Evolutionary conservation across 495 filamentous ascomycete genomes (phyloP).

Genomic region (Aspergillus ellipticus): DNA sequence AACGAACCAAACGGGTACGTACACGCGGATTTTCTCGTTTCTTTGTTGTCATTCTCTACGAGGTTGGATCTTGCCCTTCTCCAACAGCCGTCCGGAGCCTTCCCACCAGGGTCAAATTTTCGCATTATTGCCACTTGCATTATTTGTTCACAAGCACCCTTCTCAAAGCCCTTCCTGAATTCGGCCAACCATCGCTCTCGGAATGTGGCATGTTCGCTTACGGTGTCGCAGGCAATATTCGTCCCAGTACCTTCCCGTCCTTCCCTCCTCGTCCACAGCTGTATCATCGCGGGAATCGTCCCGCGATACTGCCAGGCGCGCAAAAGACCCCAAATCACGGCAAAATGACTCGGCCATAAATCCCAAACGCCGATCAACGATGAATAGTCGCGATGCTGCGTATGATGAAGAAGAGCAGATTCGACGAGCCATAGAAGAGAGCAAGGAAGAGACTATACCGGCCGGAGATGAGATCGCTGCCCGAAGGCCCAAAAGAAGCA

Average conservation of each 20-base stretch:
- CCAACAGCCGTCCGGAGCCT: background rate
- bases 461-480: slow-evolving; percentile 46
- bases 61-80: slow-evolving; percentile 16
- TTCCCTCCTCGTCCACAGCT: slow-evolving; percentile 41
- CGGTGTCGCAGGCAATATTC: slow-evolving; percentile 53
- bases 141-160: background rate
- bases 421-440: slow-evolving; percentile 88
- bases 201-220: slow-evolving; percentile 24
- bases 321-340: slow-evolving; percentile 46
- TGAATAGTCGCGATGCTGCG: slow-evolving; percentile 94
- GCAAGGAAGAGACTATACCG: slow-evolving; percentile 64
- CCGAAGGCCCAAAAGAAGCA: slow-evolving; percentile 72
- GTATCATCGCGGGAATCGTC: slow-evolving; percentile 44
- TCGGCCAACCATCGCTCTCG: background rate
- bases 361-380: slow-evolving; percentile 84
- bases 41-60: slow-evolving; percentile 8
- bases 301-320: slow-evolving; percentile 43
- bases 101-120: background rate
- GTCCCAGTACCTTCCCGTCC: slow-evolving; percentile 66
- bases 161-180: background rate
- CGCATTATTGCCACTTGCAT: background rate
- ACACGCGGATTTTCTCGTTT: slow-evolving; percentile 11
- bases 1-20: slow-evolving; percentile 83
- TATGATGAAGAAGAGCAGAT: slow-evolving; percentile 94
- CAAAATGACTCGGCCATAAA: slow-evolving; percentile 43